These are phyloP conservation scores for Amyloporia xantha DNA, from an alignment of 768 basidiomycete species.

Conservation along the genomic window DNA sequence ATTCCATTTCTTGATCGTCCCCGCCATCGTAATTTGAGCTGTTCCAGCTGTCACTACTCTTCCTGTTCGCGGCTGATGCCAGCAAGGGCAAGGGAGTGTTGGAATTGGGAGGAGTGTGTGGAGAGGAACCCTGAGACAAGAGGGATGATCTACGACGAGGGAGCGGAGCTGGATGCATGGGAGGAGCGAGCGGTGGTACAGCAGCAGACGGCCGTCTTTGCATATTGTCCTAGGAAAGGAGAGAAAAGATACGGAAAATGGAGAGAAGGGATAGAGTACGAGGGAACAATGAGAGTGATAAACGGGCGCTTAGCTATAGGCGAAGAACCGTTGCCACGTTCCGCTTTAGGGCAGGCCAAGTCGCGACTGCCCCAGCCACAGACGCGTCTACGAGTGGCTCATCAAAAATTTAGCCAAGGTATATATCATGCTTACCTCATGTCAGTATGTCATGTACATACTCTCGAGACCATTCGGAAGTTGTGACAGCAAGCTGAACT, in stretches of 20 bases:
- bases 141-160: conserved; percentile 44
- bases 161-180: conserved; percentile 54
- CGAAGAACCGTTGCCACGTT: conserved; percentile 5
- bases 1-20: conserved; percentile 61
- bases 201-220: conserved; percentile 41
- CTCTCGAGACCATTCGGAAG: no score
- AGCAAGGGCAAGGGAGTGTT: conserved; percentile 47
- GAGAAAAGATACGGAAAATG: conserved; percentile 12
- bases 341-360: conserved; percentile 6
- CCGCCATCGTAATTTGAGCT: conserved; percentile 64
- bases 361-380: conserved; percentile 6
- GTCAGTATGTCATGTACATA: no score
- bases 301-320: conserved; percentile 5
- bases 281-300: conserved; percentile 17
- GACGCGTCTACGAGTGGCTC: conserved; percentile 4
- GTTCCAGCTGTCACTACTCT: conserved; percentile 81
- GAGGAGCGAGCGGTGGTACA: conserved; percentile 50
- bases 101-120: conserved; percentile 56
- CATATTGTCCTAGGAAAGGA: conserved; percentile 22
- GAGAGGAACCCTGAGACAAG: conserved; percentile 39
- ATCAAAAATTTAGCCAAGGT: no score
- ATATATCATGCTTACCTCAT: no score
- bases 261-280: conserved; percentile 15
- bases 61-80: conserved; percentile 41
- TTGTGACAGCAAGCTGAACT: no score